phyloP scores from a whole-genome alignment of 208 protist genomes.

The Leishmania major region DNA sequence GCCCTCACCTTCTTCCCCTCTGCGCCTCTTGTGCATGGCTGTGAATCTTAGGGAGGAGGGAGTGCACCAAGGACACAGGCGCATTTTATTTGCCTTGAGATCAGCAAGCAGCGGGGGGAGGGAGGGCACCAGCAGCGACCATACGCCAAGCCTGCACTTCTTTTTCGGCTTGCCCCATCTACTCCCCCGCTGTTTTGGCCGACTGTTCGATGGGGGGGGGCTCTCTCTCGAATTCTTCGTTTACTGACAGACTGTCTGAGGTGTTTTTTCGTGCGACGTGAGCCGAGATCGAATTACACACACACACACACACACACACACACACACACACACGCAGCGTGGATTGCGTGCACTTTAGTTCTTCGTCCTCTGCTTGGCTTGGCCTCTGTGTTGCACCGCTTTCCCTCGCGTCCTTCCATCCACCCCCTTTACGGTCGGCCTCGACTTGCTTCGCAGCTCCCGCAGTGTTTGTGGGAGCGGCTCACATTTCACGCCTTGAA shows the following conservation, averaged over 20 bases:
- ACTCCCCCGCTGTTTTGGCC: background rate
- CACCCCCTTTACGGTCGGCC: conserved; percentile 2
- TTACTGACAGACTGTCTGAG: background rate
- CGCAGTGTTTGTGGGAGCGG: background rate
- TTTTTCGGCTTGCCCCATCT: background rate
- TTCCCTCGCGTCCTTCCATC: conserved; percentile 4
- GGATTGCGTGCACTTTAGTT: conserved; percentile 1
- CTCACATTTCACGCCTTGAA: background rate
- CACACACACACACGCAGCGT: background rate
- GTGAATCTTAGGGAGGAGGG: background rate
- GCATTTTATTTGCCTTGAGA: background rate
- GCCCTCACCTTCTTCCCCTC: background rate
- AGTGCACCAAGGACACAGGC: background rate
- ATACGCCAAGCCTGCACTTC: background rate
- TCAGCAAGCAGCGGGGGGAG: background rate
- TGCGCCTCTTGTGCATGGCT: background rate
- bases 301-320: background rate
- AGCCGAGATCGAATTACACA: background rate
- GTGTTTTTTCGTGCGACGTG: background rate
- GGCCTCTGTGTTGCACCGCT: background rate
- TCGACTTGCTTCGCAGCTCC: background rate
- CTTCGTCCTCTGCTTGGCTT: conserved; percentile 11
- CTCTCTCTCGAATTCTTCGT: background rate
- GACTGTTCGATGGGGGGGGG: background rate
- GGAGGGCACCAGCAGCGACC: background rate